Percentiles rank a stretch among this genome's conserved stretches.
Evolutionary conservation across 1,284 basidiomycete species (phyloP).

Genomic region (Puccinia polysora): DNA sequence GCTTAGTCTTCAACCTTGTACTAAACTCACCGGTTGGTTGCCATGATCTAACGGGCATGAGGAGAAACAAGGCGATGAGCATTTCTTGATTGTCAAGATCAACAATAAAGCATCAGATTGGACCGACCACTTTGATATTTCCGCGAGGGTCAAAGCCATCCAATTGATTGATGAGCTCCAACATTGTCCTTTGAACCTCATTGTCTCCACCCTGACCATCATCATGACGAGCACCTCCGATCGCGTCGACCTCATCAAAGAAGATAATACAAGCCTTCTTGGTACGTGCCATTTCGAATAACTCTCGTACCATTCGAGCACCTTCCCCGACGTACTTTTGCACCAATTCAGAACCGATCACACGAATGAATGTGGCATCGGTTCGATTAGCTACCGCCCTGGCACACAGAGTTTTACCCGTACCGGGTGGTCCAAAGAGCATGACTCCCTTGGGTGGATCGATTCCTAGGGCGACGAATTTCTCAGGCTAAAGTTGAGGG

Average conservation of each 20-base stretch:
- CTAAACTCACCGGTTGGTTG: constrained; percentile 75
- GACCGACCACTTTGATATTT: constrained; percentile 81
- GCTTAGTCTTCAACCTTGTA: too few species aligned
- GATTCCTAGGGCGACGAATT: constrained; percentile 95
- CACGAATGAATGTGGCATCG: constrained; percentile 98
- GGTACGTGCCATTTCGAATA: constrained; percentile 97
- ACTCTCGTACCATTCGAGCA: constrained; percentile 94
- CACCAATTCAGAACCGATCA: constrained; percentile 96
- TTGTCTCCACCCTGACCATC: constrained; percentile 99
- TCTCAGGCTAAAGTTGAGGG: constrained; percentile 93
- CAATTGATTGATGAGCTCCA: constrained; percentile 97
- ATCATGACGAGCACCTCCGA: constrained; percentile 97
- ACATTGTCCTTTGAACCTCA: constrained; percentile 99
- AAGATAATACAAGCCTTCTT: constrained; percentile 99
- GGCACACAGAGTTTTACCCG: constrained; percentile 96
- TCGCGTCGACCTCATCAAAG: constrained; percentile 96
- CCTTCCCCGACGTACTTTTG: constrained; percentile 99
- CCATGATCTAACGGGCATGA: constrained; percentile 65
- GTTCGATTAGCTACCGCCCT: constrained; percentile 97
- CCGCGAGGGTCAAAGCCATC: constrained; percentile 98
- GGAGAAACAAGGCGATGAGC: neutral
- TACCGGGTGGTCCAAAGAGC: constrained; percentile 90
- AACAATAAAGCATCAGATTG: neutral
- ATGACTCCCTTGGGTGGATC: constrained; percentile 98
- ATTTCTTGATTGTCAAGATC: neutral